Conservation (phyloP, 1,284 basidiomycete species). For the Pterulicium gracile region DNA sequence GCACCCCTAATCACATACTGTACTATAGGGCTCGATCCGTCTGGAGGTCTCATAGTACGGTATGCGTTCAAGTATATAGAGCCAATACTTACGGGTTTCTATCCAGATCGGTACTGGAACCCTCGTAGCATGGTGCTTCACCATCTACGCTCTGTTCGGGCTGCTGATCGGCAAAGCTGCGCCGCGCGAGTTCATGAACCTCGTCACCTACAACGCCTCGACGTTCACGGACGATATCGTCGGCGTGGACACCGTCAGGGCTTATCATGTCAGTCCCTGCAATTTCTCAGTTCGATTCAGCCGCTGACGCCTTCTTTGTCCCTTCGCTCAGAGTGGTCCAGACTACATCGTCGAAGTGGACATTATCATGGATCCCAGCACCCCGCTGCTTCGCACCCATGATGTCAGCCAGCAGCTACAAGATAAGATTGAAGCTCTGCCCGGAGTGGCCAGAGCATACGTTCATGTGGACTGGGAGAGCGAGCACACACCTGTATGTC, state of each 20-base stretch:
- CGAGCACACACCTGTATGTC: conserved; percentile 25
- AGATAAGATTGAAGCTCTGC: conserved; percentile 64
- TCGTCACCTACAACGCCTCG: conserved; percentile 64
- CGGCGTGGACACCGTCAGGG: conserved; percentile 52
- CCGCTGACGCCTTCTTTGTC: neutral
- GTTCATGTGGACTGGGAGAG: conserved; percentile 66
- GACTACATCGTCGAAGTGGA: conserved; percentile 66
- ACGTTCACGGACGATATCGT: conserved; percentile 59
- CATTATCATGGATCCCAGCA: conserved; percentile 60
- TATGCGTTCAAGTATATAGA: neutral
- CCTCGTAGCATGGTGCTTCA: conserved; percentile 44
- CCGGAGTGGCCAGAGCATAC: conserved; percentile 58
- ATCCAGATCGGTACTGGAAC: conserved; percentile 14
- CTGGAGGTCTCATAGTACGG: conserved; percentile 38
- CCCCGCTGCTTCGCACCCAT: conserved; percentile 61
- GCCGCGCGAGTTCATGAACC: conserved; percentile 54
- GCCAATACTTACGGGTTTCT: neutral
- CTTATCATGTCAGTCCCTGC: conserved; percentile 38
- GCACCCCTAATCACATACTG: neutral
- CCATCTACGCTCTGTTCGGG: conserved; percentile 48
- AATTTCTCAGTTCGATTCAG: neutral
- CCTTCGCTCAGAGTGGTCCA: conserved; percentile 8
- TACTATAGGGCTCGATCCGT: conserved; percentile 39
- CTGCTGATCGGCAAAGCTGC: conserved; percentile 60
- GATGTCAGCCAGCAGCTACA: conserved; percentile 65